Evolutionary conservation across 2,329 filamentous ascomycete genomes (phyloP).

Genomic region (Epichloe bromicola): DNA sequence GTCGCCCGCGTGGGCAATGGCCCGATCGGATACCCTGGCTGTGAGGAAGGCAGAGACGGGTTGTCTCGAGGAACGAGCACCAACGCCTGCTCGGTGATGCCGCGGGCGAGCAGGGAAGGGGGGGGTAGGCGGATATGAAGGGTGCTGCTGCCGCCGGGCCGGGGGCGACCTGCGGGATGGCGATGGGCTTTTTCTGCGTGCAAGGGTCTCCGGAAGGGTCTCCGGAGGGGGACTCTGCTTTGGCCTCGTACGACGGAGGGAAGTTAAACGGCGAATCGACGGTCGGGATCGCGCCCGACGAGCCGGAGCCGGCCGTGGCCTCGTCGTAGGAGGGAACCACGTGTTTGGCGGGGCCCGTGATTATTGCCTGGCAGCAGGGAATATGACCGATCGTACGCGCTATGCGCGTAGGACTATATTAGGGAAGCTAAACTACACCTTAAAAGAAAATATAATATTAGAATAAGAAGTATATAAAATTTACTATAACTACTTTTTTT

Average conservation of each 20-base stretch:
- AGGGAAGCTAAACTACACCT: no score
- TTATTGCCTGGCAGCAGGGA: no score
- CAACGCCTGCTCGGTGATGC: slow-evolving; percentile 23
- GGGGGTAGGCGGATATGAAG: slow-evolving; percentile 27
- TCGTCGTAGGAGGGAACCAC: slow-evolving; percentile 6
- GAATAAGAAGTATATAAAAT: no score
- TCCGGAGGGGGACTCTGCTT: neutral
- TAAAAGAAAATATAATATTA: no score
- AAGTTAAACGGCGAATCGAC: slow-evolving; percentile 25
- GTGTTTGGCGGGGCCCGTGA: neutral
- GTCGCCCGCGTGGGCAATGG: slow-evolving; percentile 28
- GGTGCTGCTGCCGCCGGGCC: slow-evolving; percentile 18
- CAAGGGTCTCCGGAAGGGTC: neutral
- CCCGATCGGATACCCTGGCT: slow-evolving; percentile 30
- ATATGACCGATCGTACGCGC: no score
- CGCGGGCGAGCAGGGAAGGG: slow-evolving; percentile 23
- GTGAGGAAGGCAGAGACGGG: slow-evolving; percentile 33
- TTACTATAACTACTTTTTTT: no score
- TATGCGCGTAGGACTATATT: no score
- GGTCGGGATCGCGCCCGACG: slow-evolving; percentile 5
- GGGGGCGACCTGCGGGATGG: slow-evolving; percentile 26
- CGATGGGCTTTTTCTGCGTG: slow-evolving; percentile 18
- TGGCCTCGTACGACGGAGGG: slow-evolving; percentile 16
- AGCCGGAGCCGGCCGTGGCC: neutral
- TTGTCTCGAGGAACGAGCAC: slow-evolving; percentile 22